Evolutionary conservation across 169 alveolate species (phyloP), one percentile per base, ranked within the genome.

Genomic region (Neospora caninum): DNA sequence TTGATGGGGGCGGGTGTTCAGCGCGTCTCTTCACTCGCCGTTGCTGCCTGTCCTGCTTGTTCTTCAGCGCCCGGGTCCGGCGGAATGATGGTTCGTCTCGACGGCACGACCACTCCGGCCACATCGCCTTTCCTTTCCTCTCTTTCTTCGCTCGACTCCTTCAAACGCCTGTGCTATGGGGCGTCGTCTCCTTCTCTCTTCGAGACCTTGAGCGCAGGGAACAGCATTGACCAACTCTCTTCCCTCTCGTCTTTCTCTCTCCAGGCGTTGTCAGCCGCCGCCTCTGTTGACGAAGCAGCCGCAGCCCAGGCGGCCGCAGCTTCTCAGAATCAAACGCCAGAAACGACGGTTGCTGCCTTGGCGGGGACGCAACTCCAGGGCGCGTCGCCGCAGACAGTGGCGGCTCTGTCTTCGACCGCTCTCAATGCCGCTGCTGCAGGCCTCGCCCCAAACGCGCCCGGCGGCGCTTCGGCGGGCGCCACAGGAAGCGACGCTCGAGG

Each of bases 211-310:
- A 82, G 89, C 67, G 53, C 89, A 16, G 39, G 89, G 6, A 82
- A 43, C 67, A 43, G 89, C 64, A 82, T 82, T 27, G 89, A 82
- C 7, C 89, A 43, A 36, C 89, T 82, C n/a, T 82, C 89, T 39
- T 82, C 89, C 13, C 64, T 82, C 25, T 82, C 89, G 69, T 82
- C 89, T 13, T 43, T 82, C 64, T 82, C 89, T 10, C 89, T 82
- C 25, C 89, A 82, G 64, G 89, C 89, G 31, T 82, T 82, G 89
- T 82, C 89, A 39, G 89, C 89, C 39, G 89, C 89, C 31, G 89
- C 89, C 38, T 38, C 64, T 0, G 64, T 41, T 13, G 89, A 82
- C 20, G 84, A 31, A 73, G 84, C 84, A 13, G 43, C 84, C 13
- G 84, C 84, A 43, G 84, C 84, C 0, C 49, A 31, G 27, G 84